Conservation (phyloP, 192 early-diverging fungal genomes). For the Pilobolus umbonatus region DNA sequence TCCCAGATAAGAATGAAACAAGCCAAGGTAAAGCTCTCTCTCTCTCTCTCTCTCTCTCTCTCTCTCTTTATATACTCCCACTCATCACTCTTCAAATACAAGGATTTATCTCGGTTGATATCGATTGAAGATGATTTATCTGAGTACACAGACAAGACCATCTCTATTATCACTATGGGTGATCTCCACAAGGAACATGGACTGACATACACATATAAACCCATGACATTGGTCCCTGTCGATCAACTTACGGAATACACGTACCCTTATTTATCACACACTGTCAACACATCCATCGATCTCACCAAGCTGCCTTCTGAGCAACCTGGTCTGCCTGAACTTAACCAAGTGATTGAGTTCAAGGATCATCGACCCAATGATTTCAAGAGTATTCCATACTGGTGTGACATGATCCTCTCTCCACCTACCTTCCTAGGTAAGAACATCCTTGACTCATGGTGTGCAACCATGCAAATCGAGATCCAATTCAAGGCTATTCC, state of each 20-base stretch:
- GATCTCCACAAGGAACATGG: conserved; percentile 26
- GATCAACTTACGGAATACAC: neutral
- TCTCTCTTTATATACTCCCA: too few relatives aligned
- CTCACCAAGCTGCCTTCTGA: neutral
- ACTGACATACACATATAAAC: conserved; percentile 2
- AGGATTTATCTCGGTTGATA: too few relatives aligned
- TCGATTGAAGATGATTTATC: conserved; percentile 14
- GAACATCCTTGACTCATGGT: conserved; percentile 3
- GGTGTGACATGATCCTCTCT: conserved; percentile 28
- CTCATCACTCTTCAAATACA: neutral
- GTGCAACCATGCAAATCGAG: conserved; percentile 34
- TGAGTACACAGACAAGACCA: conserved; percentile 4
- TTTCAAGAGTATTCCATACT: conserved; percentile 21
- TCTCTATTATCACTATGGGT: conserved; percentile 22
- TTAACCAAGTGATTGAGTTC: conserved; percentile 17
- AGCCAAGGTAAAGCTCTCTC: neutral
- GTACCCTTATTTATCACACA: neutral
- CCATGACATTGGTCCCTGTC: neutral
- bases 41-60: neutral
- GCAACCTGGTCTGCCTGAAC: conserved; percentile 12
- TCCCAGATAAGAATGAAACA: conserved; percentile 16
- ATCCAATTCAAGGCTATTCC: conserved; percentile 24
- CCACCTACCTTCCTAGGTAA: conserved; percentile 20
- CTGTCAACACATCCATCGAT: neutral
- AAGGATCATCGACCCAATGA: conserved; percentile 19